Base-by-base conservation (phyloP, 192 early-diverging fungal genomes). In the Linnemannia zychae region DNA sequence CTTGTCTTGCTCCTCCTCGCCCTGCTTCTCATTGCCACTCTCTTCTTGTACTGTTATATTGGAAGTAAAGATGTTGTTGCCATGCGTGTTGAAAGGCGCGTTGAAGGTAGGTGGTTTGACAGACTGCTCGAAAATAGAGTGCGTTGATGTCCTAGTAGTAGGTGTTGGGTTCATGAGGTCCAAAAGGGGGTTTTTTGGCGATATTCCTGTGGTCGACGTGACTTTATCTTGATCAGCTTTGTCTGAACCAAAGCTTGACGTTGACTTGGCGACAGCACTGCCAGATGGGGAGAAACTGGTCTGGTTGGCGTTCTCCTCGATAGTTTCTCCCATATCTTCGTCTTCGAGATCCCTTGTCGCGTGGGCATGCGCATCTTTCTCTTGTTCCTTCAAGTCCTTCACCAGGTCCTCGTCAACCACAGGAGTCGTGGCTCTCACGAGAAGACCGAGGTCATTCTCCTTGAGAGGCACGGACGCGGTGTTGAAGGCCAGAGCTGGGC, bases 81-180 rank as follows among this genome's bases (percentile, higher is more conserved):
- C 24, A 1, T 24, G 33, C 11, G 38, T 24, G 15, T 24, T 24
- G 3, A 71, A 22, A 31, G n/a, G 1, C 15, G 70, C 28, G 12
- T 63, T 63, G 57, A 63, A 63, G 28, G 57, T 63, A 63, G 57
- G 57, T 31, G 57, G 57, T 28, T 63, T 31, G 57, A 63, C 57
- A 63, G 57, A 63, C 28, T 63, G 22, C 31, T 63, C 57, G 57
- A 63, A 63, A 33, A 63, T 31, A 63, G 57, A 31, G 28, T 24
- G 28, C 28, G 28, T 31, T 12, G 57, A 63, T 63, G 57, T 31
- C 28, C 57, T 63, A 12, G 57, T 22, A 12, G 57, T 33, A 3
- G 57, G 15, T 63, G 28, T 31, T 63, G 57, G 28, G 28, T 63
- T 63, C 28, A 63, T 63, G 28, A 31, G 57, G 31, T 63, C 57